phyloP scores from a whole-genome alignment of 163 green algal species.

The Scenedesmus sp. region DNA sequence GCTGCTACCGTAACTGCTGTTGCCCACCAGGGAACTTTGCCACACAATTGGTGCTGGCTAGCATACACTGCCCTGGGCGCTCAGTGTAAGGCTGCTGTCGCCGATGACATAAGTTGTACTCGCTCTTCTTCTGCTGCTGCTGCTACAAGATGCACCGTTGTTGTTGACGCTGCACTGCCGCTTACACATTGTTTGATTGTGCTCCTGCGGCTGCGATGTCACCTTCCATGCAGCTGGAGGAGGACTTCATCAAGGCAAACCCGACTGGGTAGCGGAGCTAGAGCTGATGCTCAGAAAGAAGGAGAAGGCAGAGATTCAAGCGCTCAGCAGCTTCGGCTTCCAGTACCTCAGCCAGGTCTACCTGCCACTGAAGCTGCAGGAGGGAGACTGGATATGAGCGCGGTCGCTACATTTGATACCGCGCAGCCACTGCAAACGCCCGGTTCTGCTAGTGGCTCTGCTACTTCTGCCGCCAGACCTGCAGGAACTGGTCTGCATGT shows the following conservation, averaged over 20 bases:
- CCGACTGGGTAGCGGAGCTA: slow-evolving; percentile 94
- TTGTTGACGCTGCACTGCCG: neutral
- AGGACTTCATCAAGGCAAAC: slow-evolving; percentile 96
- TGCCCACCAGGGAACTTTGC: no score
- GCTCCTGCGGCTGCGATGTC: neutral
- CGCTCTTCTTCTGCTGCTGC: neutral
- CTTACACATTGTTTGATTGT: no score
- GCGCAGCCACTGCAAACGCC: neutral
- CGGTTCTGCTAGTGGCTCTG: no score
- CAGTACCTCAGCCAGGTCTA: slow-evolving; percentile 97
- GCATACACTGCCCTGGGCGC: no score
- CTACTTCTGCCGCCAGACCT: no score
- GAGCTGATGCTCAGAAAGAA: slow-evolving; percentile 94
- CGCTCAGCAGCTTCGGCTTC: slow-evolving; percentile 95
- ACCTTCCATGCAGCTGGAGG: slow-evolving; percentile 83
- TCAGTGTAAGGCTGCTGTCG: neutral
- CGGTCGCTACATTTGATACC: neutral
- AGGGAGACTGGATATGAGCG: slow-evolving; percentile 91
- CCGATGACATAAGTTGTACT: no score
- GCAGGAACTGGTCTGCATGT: no score
- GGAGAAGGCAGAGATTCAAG: slow-evolving; percentile 97
- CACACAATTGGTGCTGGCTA: no score
- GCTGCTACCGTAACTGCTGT: neutral
- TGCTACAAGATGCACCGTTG: neutral
- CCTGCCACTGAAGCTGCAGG: slow-evolving; percentile 96